Conservation (phyloP, 1,284 basidiomycete genomes). For the Cutaneotrichosporon sp. region DNA sequence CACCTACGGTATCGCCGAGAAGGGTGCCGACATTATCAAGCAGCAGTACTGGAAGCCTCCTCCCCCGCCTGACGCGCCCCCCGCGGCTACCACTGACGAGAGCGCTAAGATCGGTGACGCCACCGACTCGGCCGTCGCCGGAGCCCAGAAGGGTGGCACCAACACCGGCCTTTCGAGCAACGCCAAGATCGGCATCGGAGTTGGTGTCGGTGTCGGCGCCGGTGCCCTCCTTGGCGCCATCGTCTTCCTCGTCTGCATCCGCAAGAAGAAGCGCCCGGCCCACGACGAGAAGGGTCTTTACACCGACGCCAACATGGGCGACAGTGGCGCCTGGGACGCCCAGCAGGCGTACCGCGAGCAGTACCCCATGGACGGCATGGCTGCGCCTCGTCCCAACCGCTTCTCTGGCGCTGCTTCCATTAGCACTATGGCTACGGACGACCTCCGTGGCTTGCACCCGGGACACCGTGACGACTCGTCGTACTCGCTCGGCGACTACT, state of each 20-base stretch:
- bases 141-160: slow-evolving; percentile 16
- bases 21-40: slow-evolving; percentile 61
- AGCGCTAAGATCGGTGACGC: slow-evolving; percentile 28
- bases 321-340: slow-evolving; percentile 22
- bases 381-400: slow-evolving; percentile 19
- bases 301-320: slow-evolving; percentile 10
- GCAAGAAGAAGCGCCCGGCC: slow-evolving; percentile 21
- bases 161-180: slow-evolving; percentile 3
- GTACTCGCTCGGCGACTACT: slow-evolving; percentile 19
- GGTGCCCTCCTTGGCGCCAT: slow-evolving; percentile 31
- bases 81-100: slow-evolving; percentile 1
- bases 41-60: slow-evolving; percentile 6
- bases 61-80: slow-evolving; percentile 3
- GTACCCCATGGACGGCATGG: slow-evolving; percentile 20
- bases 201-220: slow-evolving; percentile 37
- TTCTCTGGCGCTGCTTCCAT: slow-evolving; percentile 24
- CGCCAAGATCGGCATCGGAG: slow-evolving; percentile 41
- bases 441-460: slow-evolving; percentile 23
- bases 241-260: slow-evolving; percentile 29
- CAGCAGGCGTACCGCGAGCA: slow-evolving; percentile 32
- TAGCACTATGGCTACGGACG: slow-evolving; percentile 42
- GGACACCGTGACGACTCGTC: slow-evolving; percentile 16
- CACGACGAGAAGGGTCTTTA: slow-evolving; percentile 31
- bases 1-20: slow-evolving; percentile 66
- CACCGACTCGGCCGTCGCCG: slow-evolving; percentile 27